These are phyloP conservation scores for Saturnispora bothae DNA, from an alignment of 805 yeast genomes.

Conservation along the genomic window DNA sequence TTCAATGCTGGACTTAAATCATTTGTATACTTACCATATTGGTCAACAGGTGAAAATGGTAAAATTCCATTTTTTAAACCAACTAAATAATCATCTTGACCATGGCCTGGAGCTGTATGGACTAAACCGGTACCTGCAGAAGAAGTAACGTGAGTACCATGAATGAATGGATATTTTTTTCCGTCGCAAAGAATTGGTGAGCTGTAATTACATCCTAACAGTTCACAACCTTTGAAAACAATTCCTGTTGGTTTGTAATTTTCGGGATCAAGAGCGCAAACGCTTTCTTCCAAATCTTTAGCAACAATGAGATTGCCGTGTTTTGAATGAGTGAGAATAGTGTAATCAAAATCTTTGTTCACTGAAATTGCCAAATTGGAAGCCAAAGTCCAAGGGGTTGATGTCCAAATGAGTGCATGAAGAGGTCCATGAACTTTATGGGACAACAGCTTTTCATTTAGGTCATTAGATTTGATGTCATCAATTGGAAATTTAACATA, in stretches of 20 bases:
- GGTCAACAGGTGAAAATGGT: slow-evolving; percentile 72
- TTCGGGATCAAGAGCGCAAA: slow-evolving; percentile 26
- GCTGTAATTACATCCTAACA: slow-evolving; percentile 36
- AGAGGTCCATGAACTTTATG: too few relatives aligned
- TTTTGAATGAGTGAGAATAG: slow-evolving; percentile 29
- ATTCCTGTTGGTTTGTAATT: slow-evolving; percentile 16
- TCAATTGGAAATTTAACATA: slow-evolving; percentile 56
- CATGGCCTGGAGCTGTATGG: slow-evolving; percentile 97
- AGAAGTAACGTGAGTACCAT: slow-evolving; percentile 74
- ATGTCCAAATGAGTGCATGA: slow-evolving; percentile 75
- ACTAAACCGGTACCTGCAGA: slow-evolving; percentile 90
- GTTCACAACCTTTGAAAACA: slow-evolving; percentile 31
- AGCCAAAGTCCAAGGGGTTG: slow-evolving; percentile 96
- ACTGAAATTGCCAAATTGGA: slow-evolving; percentile 79
- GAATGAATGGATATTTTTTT: slow-evolving; percentile 46
- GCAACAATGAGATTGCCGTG: slow-evolving; percentile 50
- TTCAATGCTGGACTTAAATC: slow-evolving; percentile 37
- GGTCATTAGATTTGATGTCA: slow-evolving; percentile 14
- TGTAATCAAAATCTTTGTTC: slow-evolving; percentile 48
- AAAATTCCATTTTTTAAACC: slow-evolving; percentile 48
- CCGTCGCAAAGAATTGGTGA: slow-evolving; percentile 39
- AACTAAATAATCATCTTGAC: slow-evolving; percentile 78
- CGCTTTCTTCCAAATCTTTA: slow-evolving; percentile 31
- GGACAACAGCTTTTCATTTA: slow-evolving; percentile 16
- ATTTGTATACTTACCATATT: slow-evolving; percentile 52